Conservation (phyloP, 1,139 yeast species). For the Taphrina confusa region DNA sequence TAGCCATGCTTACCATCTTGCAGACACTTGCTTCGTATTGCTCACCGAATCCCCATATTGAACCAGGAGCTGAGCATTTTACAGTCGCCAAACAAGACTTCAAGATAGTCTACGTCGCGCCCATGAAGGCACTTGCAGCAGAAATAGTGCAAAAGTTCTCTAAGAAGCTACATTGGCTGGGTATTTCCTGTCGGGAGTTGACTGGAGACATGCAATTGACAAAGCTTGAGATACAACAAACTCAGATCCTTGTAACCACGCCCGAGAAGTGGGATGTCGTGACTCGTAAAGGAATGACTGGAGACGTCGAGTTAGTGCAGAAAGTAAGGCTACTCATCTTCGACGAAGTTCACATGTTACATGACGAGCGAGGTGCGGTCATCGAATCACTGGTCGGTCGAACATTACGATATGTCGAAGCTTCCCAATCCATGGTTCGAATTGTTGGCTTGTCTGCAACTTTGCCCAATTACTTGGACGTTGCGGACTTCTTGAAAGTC, state of each 20-base stretch:
- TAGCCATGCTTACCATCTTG: slow-evolving; percentile 80
- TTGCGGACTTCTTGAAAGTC: slow-evolving; percentile 92
- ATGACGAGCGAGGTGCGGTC: slow-evolving; percentile 97
- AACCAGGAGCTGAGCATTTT: slow-evolving; percentile 47
- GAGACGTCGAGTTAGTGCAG: slow-evolving; percentile 82
- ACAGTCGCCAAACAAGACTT: slow-evolving; percentile 78
- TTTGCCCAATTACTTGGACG: slow-evolving; percentile 88
- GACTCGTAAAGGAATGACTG: slow-evolving; percentile 73
- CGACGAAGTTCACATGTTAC: slow-evolving; percentile 94
- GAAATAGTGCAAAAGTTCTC: slow-evolving; percentile 92
- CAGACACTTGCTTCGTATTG: slow-evolving; percentile 76
- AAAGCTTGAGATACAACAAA: slow-evolving; percentile 72
- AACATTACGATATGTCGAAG: slow-evolving; percentile 89
- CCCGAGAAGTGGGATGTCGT: slow-evolving; percentile 99
- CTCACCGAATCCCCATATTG: slow-evolving; percentile 43
- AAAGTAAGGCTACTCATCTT: slow-evolving; percentile 83
- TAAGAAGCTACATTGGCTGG: slow-evolving; percentile 76
- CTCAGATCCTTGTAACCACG: slow-evolving; percentile 92
- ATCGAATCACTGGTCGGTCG: slow-evolving; percentile 94
- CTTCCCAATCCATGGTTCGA: slow-evolving; percentile 89
- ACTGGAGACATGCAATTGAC: slow-evolving; percentile 98
- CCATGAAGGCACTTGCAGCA: slow-evolving; percentile 93
- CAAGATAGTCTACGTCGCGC: slow-evolving; percentile 92
- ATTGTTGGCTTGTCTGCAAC: slow-evolving; percentile 98
- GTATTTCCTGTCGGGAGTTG: slow-evolving; percentile 79